phyloP scores from a whole-genome alignment of 2,329 filamentous ascomycete genomes.

The Trichoderma aggressivum region DNA sequence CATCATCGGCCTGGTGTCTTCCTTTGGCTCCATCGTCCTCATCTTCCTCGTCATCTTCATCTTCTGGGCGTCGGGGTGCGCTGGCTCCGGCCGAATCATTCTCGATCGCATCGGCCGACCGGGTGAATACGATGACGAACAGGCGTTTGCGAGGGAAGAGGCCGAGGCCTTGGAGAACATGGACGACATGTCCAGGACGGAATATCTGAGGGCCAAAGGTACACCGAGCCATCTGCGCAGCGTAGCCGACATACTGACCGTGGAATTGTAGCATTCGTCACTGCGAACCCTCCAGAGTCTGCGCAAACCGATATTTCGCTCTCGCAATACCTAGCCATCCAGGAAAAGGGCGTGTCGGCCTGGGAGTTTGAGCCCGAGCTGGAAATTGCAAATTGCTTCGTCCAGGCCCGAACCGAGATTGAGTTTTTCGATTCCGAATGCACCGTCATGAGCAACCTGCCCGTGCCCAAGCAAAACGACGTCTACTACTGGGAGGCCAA shows the following conservation, averaged over 20 bases:
- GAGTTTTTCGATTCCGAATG: constrained; percentile 99
- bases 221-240: constrained; percentile 29
- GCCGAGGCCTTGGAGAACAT: constrained; percentile 91
- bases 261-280: constrained; percentile 70
- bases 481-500: constrained; percentile 99
- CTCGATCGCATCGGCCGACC: constrained; percentile 90
- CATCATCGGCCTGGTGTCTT: constrained; percentile 90
- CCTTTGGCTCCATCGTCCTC: constrained; percentile 84
- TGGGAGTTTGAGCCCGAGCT: constrained; percentile 99
- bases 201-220: constrained; percentile 96
- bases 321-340: constrained; percentile 95
- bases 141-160: constrained; percentile 90
- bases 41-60: constrained; percentile 87
- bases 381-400: constrained; percentile 98
- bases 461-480: constrained; percentile 97
- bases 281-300: constrained; percentile 92
- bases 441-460: constrained; percentile 93
- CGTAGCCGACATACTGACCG: not conserved
- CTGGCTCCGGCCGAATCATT: constrained; percentile 80
- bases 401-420: constrained; percentile 92
- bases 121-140: constrained; percentile 96
- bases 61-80: constrained; percentile 70
- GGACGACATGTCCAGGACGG: constrained; percentile 86
- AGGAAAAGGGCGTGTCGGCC: constrained; percentile 98
- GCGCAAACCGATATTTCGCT: constrained; percentile 94